Evolutionary conservation across 2,329 filamentous ascomycete species (phyloP), one percentile per base, ranked within the genome.

Genomic region (Ophiocordyceps camponoti-leonardi): DNA sequence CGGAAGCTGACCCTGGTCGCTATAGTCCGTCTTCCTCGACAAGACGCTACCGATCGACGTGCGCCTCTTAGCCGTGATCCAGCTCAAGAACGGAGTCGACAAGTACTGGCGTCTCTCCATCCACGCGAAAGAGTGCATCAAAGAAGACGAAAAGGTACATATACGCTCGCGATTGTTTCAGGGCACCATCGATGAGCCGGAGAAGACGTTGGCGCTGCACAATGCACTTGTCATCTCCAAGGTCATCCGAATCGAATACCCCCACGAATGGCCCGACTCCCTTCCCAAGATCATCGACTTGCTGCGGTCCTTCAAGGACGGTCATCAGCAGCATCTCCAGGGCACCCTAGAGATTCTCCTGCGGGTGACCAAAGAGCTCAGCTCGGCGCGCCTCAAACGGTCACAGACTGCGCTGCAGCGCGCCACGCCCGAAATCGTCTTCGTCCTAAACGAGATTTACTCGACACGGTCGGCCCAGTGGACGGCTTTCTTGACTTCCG

Each of bases 11-110:
- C 18, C 20, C 23, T 13, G 14, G 11, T 19, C 16, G 30, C 30
- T 56, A 7, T 13, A 93, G 81, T 74, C 81, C 53, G 75, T 86
- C 33, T 95, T 88, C 59, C 73, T 94, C 50, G 84, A 94, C 65
- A 79, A 78, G 49, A 77, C 78, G 2, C 67, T 93, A 1, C 83
- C 86, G 1, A 65, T 77, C 47, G 81, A 93, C 55, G 75, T 90
- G 45, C 83, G 92, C 49, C 87, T 94, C 56, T 79, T 95, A 12
- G 84, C 90, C 46, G 78, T 96, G 47, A 94, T 96, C 53, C 85
- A 94, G 59, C 72, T 98, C 45, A 96, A 96, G 61, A 95, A 96
- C 61, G 92, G 88, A 46, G 88, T 96, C 62, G 90, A 96, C 60
- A 87, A 83, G 59, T 86, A 87, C 62, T 98, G 92, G 92, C 76